Percentiles rank a stretch among this genome's conserved stretches.
These are phyloP conservation scores for Daldinia concentrica DNA, from an alignment of 495 filamentous ascomycete genomes.

Conservation along the genomic window DNA sequence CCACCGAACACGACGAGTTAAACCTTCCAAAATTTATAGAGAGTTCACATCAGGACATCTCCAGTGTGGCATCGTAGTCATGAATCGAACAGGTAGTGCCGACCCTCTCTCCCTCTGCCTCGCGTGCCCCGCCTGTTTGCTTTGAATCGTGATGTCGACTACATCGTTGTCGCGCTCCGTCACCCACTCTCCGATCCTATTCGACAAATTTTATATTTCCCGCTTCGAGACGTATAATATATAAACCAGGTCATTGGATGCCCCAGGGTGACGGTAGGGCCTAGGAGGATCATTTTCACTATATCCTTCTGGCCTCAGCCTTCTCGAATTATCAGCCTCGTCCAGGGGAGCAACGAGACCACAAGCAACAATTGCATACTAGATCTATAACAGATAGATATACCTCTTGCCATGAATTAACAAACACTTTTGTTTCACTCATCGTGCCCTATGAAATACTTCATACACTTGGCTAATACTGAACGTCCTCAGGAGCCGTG, in stretches of 20 bases:
- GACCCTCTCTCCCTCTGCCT: constrained; percentile 45
- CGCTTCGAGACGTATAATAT: constrained; percentile 10
- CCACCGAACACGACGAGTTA: constrained; percentile 21
- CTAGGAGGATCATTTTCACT: neutral
- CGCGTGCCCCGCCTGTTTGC: constrained; percentile 48
- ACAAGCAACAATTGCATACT: constrained; percentile 10
- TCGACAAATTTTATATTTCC: constrained; percentile 6
- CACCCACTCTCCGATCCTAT: constrained; percentile 3
- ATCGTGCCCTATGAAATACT: constrained; percentile 7
- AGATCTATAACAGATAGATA: constrained; percentile 14
- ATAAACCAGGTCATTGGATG: constrained; percentile 9
- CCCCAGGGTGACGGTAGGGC: neutral
- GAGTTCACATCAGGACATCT: constrained; percentile 20
- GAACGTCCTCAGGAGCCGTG: constrained; percentile 63
- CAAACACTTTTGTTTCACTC: neutral
- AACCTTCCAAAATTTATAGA: constrained; percentile 15
- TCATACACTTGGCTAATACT: constrained; percentile 44
- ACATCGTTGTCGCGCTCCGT: constrained; percentile 24
- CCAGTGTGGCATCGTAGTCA: constrained; percentile 47
- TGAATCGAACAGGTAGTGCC: constrained; percentile 68
- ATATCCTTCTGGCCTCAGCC: constrained; percentile 27
- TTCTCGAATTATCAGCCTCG: constrained; percentile 32
- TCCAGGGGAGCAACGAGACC: constrained; percentile 10
- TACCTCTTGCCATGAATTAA: constrained; percentile 1
- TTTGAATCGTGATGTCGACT: constrained; percentile 39